A percentile compares a stretch with the other conserved stretches of the same genome.
Evolutionary conservation across 768 basidiomycete genomes (phyloP).

Genomic region (Ephemerocybe angulata): DNA sequence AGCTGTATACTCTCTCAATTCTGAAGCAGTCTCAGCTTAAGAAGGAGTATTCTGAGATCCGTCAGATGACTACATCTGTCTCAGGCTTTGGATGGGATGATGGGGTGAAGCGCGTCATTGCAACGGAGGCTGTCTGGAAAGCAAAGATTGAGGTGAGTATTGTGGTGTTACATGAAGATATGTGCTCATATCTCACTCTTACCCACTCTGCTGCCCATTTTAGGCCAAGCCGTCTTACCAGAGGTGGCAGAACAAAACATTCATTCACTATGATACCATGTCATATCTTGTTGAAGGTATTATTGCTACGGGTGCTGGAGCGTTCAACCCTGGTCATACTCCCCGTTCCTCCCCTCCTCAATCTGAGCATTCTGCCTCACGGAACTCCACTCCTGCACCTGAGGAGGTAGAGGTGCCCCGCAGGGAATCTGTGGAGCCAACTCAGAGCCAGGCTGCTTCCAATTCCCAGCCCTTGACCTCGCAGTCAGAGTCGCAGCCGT

Average conservation of each 20-base stretch:
- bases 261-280: neutral
- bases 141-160: neutral
- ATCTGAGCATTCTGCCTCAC: neutral
- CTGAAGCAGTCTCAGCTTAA: neutral
- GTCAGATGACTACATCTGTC: neutral
- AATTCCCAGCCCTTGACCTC: too few relatives aligned
- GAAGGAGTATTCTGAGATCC: neutral
- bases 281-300: neutral
- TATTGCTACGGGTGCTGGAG: conserved; percentile 1
- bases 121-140: neutral
- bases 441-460: too few relatives aligned
- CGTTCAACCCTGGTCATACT: neutral
- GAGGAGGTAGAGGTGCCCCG: too few relatives aligned
- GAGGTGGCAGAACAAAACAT: neutral
- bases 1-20: too few relatives aligned
- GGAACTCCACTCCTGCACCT: neutral
- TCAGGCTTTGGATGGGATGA: conserved; percentile 2
- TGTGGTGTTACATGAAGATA: neutral
- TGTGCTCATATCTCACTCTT: too few relatives aligned
- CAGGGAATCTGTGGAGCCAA: too few relatives aligned
- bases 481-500: too few relatives aligned
- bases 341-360: neutral
- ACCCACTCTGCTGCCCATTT: neutral
- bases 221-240: neutral
- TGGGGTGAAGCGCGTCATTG: neutral